phyloP scores from a whole-genome alignment of 139 green algal genomes.

The Tetratostichococcus sp. region DNA sequence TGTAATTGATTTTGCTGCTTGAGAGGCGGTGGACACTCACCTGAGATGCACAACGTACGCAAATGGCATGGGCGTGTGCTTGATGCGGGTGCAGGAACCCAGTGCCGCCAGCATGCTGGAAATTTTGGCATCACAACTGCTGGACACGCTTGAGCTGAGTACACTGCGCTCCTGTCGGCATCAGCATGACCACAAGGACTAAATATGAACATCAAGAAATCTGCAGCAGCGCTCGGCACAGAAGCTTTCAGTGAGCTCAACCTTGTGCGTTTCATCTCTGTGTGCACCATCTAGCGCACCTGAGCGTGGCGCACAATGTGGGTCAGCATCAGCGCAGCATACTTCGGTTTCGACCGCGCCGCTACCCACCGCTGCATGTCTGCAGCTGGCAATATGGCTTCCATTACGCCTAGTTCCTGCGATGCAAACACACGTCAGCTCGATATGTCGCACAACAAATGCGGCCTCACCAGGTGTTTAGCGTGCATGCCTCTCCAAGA shows the following conservation, averaged over 20 bases:
- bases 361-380: background rate
- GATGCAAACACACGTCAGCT: no score
- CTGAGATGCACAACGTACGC: conserved; percentile 12
- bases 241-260: no score
- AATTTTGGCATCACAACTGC: background rate
- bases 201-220: background rate
- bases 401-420: background rate
- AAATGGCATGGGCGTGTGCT: conserved; percentile 5
- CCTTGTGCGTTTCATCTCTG: no score
- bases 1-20: no score
- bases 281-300: background rate
- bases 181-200: background rate
- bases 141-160: background rate
- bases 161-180: background rate
- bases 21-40: background rate
- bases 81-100: conserved; percentile 1
- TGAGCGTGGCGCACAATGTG: background rate
- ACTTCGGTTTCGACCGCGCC: background rate
- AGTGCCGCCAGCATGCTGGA: background rate
- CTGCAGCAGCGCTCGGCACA: no score
- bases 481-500: no score
- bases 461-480: no score
- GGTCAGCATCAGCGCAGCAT: background rate
- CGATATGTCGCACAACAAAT: no score
- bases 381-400: background rate